phyloP scores from a whole-genome alignment of 1,284 basidiomycete species.

The Leccinum angustisporum region DNA sequence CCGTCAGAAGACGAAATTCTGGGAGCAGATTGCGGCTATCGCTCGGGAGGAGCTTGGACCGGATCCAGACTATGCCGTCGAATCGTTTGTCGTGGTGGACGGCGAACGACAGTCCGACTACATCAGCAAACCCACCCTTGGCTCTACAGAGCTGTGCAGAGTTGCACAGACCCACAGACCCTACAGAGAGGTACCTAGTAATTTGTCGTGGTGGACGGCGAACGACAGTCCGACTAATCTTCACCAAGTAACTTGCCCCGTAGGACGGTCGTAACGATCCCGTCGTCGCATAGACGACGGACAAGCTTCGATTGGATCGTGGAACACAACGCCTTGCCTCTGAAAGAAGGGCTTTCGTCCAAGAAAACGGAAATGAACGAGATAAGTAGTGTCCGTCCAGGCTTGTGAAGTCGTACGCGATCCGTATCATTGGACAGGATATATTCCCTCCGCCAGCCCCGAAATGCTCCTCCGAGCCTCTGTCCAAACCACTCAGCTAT shows the following conservation, averaged over 20 bases:
- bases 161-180: too few species aligned
- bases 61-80: conserved; percentile 60
- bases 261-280: too few species aligned
- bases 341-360: too few species aligned
- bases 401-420: conserved; percentile 75
- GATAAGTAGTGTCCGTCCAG: conserved; percentile 54
- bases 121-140: too few species aligned
- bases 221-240: too few species aligned
- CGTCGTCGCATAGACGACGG: too few species aligned
- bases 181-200: too few species aligned
- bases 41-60: conserved; percentile 66
- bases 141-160: too few species aligned
- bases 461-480: conserved; percentile 34
- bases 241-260: conserved; percentile 36
- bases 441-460: conserved; percentile 55
- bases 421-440: conserved; percentile 71
- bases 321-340: too few species aligned
- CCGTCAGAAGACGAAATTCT: conserved; percentile 60
- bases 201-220: too few species aligned
- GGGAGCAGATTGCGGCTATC: conserved; percentile 62
- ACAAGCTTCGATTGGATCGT: too few species aligned
- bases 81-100: conserved; percentile 47
- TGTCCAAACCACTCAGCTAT: conserved; percentile 58
- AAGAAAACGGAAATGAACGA: too few species aligned
- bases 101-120: conserved; percentile 49